Base-by-base conservation (phyloP, 306 rosid species). In the Rubus idaeus region DNA sequence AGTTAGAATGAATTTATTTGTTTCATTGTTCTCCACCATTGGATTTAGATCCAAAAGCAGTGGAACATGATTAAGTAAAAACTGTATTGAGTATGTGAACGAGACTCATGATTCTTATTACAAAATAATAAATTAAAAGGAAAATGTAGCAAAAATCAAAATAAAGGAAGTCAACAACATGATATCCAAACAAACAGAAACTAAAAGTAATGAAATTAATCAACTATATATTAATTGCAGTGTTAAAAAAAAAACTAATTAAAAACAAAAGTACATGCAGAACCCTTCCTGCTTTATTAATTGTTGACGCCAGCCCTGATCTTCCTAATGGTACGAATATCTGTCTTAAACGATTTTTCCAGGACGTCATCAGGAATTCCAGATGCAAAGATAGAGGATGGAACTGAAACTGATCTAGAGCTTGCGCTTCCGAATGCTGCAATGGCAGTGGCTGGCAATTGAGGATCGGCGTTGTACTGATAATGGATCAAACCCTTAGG, bases 401-500 rank as follows among this genome's bases (percentile, higher is more conserved):
- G 79, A 40, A 77, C 39, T 3, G 71, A 44, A 6, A 77, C 83
- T 3, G 75, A 75, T 17, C 83, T 79, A 21, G 85, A 79, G 52
- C 81, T 84, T 39, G 86, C 87, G 68, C 87, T 86, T 18, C 79
- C 81, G 18, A 83, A 83, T 6, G 79, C 79, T 6, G 83, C 73
- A 17, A 83, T 73, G 23, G 84, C 86, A 40, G 53, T 53, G 53
- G 84, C 87, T 12, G 70, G 75, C 17, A 68, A 12, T 3, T 47
- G 8, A 16, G 46, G 37, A 44, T 78, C 39, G 0, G 58, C 8
- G 30, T 83, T 83, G 40, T 77, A 79, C 70, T 86, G 81, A 67
- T 80, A 83, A 53, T 86, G 89, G 6, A 86, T 69, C 75, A 86
- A 52, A 4, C 87, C 89, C 46, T 80, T 80, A 0, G 83, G 89